phyloP scores from a whole-genome alignment of 1,139 yeast genomes.

The Spencermartinsiella ligniputridi region DNA sequence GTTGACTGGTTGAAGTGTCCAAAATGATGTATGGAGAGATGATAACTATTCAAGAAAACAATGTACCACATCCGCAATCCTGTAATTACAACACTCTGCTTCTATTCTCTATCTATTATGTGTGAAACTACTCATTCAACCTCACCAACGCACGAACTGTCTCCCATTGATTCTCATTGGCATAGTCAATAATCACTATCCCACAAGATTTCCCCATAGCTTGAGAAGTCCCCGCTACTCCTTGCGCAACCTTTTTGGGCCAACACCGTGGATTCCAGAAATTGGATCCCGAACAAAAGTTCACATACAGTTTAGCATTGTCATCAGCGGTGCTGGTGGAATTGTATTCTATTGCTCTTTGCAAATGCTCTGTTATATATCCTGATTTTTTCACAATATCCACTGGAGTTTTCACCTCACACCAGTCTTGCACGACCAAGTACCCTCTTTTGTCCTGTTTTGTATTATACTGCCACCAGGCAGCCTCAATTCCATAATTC shows the following conservation, averaged over 20 bases:
- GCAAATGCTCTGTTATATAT: constrained; percentile 54
- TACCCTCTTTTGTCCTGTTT: constrained; percentile 60
- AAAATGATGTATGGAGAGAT: too few relatives aligned
- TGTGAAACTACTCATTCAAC: too few relatives aligned
- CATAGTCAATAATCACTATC: constrained; percentile 61
- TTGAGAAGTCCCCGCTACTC: constrained; percentile 46
- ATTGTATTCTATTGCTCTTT: constrained; percentile 52
- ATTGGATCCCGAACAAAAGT: constrained; percentile 73
- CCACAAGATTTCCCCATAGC: constrained; percentile 53
- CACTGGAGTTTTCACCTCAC: constrained; percentile 52
- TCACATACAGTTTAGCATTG: constrained; percentile 52
- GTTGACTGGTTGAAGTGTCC: too few relatives aligned
- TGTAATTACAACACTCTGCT: too few relatives aligned
- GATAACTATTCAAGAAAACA: too few relatives aligned
- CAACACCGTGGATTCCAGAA: constrained; percentile 69
- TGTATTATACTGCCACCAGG: constrained; percentile 64
- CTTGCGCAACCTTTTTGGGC: constrained; percentile 65
- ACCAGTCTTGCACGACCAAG: constrained; percentile 69
- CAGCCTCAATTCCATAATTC: constrained; percentile 62
- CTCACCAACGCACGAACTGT: constrained; percentile 50
- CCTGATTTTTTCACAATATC: constrained; percentile 57
- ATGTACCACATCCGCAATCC: too few relatives aligned
- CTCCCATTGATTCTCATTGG: constrained; percentile 60
- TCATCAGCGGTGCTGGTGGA: constrained; percentile 39
- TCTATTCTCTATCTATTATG: too few relatives aligned